Evolutionary conservation across 352 stramenopile species (phyloP), one percentile per base, ranked within the genome.

Genomic region (Phytophthora cryptogea): DNA sequence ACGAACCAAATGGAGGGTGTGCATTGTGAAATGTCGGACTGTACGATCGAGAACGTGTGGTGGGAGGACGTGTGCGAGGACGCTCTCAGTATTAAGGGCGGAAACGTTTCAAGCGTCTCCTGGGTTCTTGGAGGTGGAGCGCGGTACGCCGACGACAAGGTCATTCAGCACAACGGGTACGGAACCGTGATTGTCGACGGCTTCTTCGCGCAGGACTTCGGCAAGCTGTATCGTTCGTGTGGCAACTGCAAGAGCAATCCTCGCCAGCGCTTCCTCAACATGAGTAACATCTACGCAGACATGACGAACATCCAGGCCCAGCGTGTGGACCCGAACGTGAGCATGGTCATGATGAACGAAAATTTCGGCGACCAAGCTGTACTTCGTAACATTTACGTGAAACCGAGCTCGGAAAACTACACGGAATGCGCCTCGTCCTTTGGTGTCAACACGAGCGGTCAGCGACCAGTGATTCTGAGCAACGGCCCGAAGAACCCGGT

Each of bases 131-230:
- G 69, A 31, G 65, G 75, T 10, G 75, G 75, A 26, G 74, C 74
- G 4, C 70, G 70, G 11, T 66, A 76, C 33, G 75, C 72, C 6
- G 68, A 81, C 14, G 75, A 84, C 72, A 85, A 85, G 44, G 53
- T 69, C 26, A 60, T 77, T 10, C 58, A 66, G 35, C 58, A 66
- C 42, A 66, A 66, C n/a, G 50, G 58, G 6, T 55, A 40, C 20
- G 58, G 58, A 14, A 60, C 43, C 0, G 58, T 61, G 5, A n/a
- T 40, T 0, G 30, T 66, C 4, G 51, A 66, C 36, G 58, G 58
- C 0, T 66, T 65, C 9, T 66, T 42, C 43, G 58, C 16, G 33
- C 50, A 56, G n/a, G 51, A 66, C 36, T 61, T 66, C 26, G 58
- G 58, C 11, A 66, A 66, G 51, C 31, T 66, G 16, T 73, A 73